phyloP scores from a whole-genome alignment of 2,329 filamentous ascomycete species.

The Cladophialophora carrionii region DNA sequence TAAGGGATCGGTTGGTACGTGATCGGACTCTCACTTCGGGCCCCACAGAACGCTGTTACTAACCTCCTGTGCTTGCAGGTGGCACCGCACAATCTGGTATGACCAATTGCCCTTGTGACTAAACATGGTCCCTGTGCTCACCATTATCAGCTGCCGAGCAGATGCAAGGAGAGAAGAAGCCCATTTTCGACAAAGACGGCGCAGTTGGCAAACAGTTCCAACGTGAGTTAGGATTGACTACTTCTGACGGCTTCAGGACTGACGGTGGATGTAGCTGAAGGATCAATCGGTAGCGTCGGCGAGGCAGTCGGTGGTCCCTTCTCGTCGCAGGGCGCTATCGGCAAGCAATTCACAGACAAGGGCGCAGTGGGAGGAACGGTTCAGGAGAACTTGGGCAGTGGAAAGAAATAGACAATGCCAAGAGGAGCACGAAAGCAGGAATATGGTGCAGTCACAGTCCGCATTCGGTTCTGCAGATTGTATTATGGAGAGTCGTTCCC shows the following conservation, averaged over 20 bases:
- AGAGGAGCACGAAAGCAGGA: not conserved
- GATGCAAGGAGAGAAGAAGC: slow-evolving; percentile 32
- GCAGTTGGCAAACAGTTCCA: slow-evolving; percentile 32
- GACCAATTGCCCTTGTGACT: not conserved
- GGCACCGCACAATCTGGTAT: slow-evolving; percentile 29
- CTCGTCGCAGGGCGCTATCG: slow-evolving; percentile 43
- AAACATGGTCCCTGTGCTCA: not conserved
- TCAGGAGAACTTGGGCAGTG: slow-evolving; percentile 34
- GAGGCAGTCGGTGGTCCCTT: slow-evolving; percentile 32
- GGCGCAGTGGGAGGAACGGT: slow-evolving; percentile 45
- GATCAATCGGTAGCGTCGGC: slow-evolving; percentile 44
- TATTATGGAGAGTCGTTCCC: not conserved
- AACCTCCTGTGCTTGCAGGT: slow-evolving; percentile 1
- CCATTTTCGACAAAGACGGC: slow-evolving; percentile 33
- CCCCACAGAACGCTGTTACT: slow-evolving; percentile 32
- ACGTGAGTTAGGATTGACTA: slow-evolving; percentile 8
- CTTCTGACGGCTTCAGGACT: not conserved
- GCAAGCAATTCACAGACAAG: slow-evolving; percentile 46
- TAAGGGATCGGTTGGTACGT: slow-evolving; percentile 24
- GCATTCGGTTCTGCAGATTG: not conserved
- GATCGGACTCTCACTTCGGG: not conserved
- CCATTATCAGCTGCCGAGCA: slow-evolving; percentile 27
- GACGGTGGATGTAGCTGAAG: slow-evolving; percentile 38
- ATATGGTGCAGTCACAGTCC: not conserved
- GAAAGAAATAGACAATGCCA: not conserved